These are phyloP conservation scores for Jaapia argillacea DNA, from an alignment of 768 basidiomycete genomes.

Conservation along the genomic window DNA sequence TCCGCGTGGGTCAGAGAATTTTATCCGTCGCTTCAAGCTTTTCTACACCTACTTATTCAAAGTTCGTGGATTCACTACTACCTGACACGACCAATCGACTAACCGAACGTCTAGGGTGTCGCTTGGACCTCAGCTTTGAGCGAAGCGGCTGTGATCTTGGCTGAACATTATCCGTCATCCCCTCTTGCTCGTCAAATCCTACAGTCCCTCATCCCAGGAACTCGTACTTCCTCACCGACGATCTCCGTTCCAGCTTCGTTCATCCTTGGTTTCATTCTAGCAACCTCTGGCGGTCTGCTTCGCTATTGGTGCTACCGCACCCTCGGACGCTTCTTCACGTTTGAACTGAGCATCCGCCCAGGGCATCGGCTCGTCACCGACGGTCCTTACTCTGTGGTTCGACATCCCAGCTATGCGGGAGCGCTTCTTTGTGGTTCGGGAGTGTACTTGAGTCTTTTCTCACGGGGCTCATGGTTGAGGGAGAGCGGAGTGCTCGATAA, in stretches of 20 bases:
- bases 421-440: slow-evolving; percentile 6
- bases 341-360: slow-evolving; percentile 14
- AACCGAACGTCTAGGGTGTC: too few relatives aligned
- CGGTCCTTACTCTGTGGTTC: slow-evolving; percentile 19
- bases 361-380: slow-evolving; percentile 17
- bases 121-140: not conserved
- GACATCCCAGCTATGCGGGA: slow-evolving; percentile 21
- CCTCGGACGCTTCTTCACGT: slow-evolving; percentile 19
- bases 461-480: slow-evolving; percentile 8
- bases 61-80: too few relatives aligned
- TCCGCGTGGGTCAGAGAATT: too few relatives aligned
- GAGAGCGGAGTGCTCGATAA: slow-evolving; percentile 6
- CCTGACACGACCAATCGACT: too few relatives aligned
- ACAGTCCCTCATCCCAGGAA: not conserved
- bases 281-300: slow-evolving; percentile 11
- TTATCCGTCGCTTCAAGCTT: too few relatives aligned
- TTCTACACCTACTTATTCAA: too few relatives aligned
- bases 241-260: slow-evolving; percentile 7
- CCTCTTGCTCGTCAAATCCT: not conserved
- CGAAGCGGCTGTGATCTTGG: not conserved
- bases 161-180: not conserved
- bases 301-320: slow-evolving; percentile 16
- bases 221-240: not conserved
- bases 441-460: slow-evolving; percentile 2
- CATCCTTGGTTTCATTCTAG: slow-evolving; percentile 11